Conservation (phyloP, 202 grass and related monocot species). For the Carex arenaria region DNA sequence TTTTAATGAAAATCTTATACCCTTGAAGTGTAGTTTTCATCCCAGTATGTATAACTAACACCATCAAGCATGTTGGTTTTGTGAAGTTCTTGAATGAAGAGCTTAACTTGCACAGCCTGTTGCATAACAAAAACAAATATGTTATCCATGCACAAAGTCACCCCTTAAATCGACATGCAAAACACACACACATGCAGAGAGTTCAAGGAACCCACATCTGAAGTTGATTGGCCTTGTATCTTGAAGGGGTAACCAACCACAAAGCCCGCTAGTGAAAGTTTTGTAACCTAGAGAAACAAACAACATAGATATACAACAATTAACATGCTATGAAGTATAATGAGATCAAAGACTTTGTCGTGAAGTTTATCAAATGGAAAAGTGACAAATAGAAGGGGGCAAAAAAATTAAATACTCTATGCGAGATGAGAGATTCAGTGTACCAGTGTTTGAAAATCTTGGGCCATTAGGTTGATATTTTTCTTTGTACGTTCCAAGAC, state of each 20-base stretch:
- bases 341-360: background rate
- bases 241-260: conserved; percentile 83
- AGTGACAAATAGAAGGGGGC: background rate
- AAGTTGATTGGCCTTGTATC: conserved; percentile 50
- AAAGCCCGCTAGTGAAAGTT: conserved; percentile 55
- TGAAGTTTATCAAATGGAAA: background rate
- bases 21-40: conserved; percentile 94
- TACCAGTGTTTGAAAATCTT: conserved; percentile 74
- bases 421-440: conserved; percentile 13
- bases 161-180: background rate
- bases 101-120: conserved; percentile 76
- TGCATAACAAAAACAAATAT: conserved; percentile 28
- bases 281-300: conserved; percentile 33
- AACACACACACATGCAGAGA: conserved; percentile 14
- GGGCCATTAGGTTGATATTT: conserved; percentile 63
- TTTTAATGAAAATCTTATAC: conserved; percentile 28
- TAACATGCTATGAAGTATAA: background rate
- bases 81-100: conserved; percentile 67
- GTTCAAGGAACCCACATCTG: conserved; percentile 36
- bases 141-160: conserved; percentile 29
- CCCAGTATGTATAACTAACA: conserved; percentile 79
- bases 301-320: background rate
- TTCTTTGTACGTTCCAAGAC: conserved; percentile 76
- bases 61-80: conserved; percentile 64
- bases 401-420: background rate